phyloP scores from a whole-genome alignment of 352 stramenopile species.

The Globisporangium radiosum region DNA sequence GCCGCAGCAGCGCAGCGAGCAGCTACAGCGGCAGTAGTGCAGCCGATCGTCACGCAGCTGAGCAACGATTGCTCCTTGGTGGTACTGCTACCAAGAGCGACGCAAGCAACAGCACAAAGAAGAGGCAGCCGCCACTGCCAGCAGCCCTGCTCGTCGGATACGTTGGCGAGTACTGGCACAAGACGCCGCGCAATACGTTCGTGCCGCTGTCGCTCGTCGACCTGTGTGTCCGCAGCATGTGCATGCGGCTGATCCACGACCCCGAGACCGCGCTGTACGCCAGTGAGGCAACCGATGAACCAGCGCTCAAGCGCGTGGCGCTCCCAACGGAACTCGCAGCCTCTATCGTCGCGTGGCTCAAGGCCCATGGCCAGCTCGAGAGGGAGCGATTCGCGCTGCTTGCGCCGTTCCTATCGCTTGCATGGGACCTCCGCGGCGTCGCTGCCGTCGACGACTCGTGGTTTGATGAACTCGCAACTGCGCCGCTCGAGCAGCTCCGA shows the following conservation, averaged over 20 bases:
- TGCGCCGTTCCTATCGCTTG: constrained; percentile 38
- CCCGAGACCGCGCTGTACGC: constrained; percentile 11
- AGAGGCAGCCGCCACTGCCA: constrained; percentile 5
- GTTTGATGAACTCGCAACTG: constrained; percentile 47
- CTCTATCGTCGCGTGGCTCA: constrained; percentile 44
- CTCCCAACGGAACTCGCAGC: constrained; percentile 39
- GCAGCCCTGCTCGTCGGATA: constrained; percentile 14
- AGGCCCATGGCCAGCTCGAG: constrained; percentile 42
- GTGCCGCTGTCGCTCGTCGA: constrained; percentile 52
- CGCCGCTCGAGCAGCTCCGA: constrained; percentile 40
- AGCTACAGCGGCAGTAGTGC: constrained; percentile 1
- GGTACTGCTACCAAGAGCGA: neutral
- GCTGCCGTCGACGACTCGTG: constrained; percentile 52
- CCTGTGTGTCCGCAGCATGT: constrained; percentile 44
- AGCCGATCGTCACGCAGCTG: constrained; percentile 3
- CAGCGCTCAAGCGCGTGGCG: constrained; percentile 1
- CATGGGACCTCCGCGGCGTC: constrained; percentile 49
- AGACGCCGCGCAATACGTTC: constrained; percentile 29
- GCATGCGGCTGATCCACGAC: constrained; percentile 34
- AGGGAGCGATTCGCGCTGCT: constrained; percentile 53
- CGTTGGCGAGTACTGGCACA: constrained; percentile 48
- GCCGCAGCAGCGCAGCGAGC: constrained; percentile 4
- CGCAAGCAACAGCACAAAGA: constrained; percentile 1
- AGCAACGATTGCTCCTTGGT: neutral
- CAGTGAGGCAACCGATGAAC: neutral